These are phyloP conservation scores for Aspergillus sp. DNA, from an alignment of 2,329 filamentous ascomycete genomes.

Conservation along the genomic window DNA sequence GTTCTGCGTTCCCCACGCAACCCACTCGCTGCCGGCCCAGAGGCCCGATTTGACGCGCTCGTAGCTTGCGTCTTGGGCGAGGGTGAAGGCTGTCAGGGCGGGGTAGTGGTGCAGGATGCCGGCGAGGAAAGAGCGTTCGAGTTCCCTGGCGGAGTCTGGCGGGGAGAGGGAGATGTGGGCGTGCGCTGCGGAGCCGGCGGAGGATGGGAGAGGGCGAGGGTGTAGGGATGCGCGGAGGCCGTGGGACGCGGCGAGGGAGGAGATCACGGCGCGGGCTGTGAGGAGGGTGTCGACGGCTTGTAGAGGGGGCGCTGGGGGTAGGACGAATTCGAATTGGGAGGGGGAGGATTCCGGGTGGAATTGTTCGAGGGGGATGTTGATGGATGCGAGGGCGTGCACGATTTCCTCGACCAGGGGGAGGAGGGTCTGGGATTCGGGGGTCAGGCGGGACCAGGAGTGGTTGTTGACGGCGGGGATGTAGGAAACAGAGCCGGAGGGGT, in stretches of 20 bases:
- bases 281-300: slow-evolving; percentile 63
- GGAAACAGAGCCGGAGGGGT: slow-evolving; percentile 18
- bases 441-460: slow-evolving; percentile 63
- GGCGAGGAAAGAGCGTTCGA: slow-evolving; percentile 58
- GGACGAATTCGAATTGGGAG: slow-evolving; percentile 69
- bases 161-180: slow-evolving; percentile 53
- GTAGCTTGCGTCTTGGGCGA: slow-evolving; percentile 59
- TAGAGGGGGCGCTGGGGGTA: slow-evolving; percentile 54
- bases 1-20: slow-evolving; percentile 75
- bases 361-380: slow-evolving; percentile 60
- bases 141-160: too few relatives aligned
- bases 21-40: slow-evolving; percentile 72
- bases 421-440: slow-evolving; percentile 50
- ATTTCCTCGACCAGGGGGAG: slow-evolving; percentile 57
- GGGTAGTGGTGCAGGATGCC: slow-evolving; percentile 59
- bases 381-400: slow-evolving; percentile 47
- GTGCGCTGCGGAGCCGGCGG: slow-evolving; percentile 58
- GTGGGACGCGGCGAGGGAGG: slow-evolving; percentile 52
- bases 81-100: slow-evolving; percentile 59
- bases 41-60: slow-evolving; percentile 56
- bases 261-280: slow-evolving; percentile 61
- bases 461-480: slow-evolving; percentile 47
- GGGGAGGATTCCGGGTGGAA: slow-evolving; percentile 64
- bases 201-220: slow-evolving; percentile 51
- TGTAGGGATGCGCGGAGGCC: slow-evolving; percentile 62